Conservation (phyloP, 129 eudicot species). For the Escallonia rubra region DNA sequence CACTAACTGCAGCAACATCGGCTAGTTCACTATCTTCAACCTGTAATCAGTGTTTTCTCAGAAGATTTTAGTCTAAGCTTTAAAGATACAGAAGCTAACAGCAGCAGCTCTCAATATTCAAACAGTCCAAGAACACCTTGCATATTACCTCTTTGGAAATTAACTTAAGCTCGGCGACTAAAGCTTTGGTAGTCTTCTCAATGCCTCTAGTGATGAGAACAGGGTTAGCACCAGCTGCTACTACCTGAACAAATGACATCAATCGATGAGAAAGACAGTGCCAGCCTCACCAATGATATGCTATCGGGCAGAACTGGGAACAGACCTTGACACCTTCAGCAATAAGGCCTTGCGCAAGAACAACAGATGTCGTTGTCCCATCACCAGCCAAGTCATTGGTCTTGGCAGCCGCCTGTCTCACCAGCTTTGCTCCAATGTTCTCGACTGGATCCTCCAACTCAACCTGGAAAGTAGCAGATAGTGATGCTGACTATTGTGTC, state of each 20-base stretch:
- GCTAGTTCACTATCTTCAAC: constrained; percentile 89
- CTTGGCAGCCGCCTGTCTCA: constrained; percentile 93
- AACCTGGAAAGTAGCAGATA: constrained; percentile 25
- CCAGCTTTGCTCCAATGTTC: constrained; percentile 90
- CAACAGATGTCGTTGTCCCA: constrained; percentile 96
- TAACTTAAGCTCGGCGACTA: constrained; percentile 67
- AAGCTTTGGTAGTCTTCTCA: constrained; percentile 79
- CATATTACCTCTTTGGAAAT: constrained; percentile 76
- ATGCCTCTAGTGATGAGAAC: constrained; percentile 83
- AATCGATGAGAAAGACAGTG: not conserved
- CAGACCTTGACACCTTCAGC: constrained; percentile 96
- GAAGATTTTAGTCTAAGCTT: not conserved
- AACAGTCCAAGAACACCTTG: not conserved
- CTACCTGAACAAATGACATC: constrained; percentile 45
- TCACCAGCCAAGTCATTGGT: constrained; percentile 97
- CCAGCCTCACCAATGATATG: not conserved
- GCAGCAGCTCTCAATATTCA: not conserved
- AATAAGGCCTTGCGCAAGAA: constrained; percentile 92
- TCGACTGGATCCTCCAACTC: constrained; percentile 86
- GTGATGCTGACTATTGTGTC: too few species aligned
- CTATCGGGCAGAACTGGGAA: constrained; percentile 43
- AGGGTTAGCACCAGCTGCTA: constrained; percentile 94
- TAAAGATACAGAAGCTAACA: not conserved
- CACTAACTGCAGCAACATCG: constrained; percentile 97
- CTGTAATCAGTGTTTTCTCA: constrained; percentile 17